Conservation (phyloP, 78 protist species). For the Dictyostelium citrinum region DNA sequence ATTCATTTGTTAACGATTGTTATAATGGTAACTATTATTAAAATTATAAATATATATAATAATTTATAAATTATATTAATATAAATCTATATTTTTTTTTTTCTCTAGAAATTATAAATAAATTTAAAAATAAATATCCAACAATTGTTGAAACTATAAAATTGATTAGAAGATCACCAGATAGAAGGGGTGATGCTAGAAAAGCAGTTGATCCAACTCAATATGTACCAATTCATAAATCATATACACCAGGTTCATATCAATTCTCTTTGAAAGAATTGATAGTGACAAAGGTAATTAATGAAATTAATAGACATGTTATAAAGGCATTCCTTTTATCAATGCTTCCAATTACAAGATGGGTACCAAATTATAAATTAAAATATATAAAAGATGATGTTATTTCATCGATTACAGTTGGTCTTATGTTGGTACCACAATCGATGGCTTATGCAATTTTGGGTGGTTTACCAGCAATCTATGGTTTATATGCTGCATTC, state of each 20-base stretch:
- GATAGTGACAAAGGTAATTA: neutral
- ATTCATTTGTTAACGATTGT: neutral
- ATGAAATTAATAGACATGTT: neutral
- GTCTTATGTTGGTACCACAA: conserved; percentile 77
- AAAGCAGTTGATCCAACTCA: neutral
- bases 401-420: conserved; percentile 83
- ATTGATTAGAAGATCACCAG: neutral
- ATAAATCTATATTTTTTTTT: neutral
- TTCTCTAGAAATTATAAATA: neutral
- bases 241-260: neutral
- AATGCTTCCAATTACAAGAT: neutral
- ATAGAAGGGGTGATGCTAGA: neutral
- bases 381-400: conserved; percentile 73
- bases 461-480: conserved; percentile 82
- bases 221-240: conserved; percentile 9
- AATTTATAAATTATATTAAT: neutral
- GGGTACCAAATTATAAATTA: conserved; percentile 26
- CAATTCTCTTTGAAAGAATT: neutral
- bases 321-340: neutral
- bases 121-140: neutral
- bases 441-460: conserved; percentile 85
- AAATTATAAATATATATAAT: too few relatives aligned
- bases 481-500: conserved; percentile 74
- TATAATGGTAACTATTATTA: neutral
- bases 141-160: neutral